These are phyloP conservation scores for Colletotrichum spinosum DNA, from an alignment of 2,329 filamentous ascomycete genomes.

Conservation along the genomic window DNA sequence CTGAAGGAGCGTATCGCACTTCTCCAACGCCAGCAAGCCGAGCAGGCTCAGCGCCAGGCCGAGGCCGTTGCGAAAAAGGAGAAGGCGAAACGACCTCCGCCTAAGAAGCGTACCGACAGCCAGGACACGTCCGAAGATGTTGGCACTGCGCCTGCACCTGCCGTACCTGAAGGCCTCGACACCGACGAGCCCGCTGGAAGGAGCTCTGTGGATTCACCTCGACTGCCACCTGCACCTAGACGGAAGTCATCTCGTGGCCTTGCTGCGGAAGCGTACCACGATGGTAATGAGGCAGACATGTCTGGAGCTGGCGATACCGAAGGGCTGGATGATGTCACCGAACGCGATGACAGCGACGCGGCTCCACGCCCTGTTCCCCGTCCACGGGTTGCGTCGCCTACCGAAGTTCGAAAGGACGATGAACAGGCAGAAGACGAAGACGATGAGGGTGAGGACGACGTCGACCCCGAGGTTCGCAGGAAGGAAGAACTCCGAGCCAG, in stretches of 20 bases:
- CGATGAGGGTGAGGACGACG: constrained; percentile 80
- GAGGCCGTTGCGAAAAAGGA: constrained; percentile 85
- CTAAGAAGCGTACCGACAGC: constrained; percentile 73
- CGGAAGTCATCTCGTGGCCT: constrained; percentile 64
- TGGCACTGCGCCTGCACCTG: constrained; percentile 36
- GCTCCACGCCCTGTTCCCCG: constrained; percentile 53
- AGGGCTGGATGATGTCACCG: constrained; percentile 70
- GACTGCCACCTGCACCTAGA: constrained; percentile 54
- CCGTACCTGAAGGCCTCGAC: constrained; percentile 44
- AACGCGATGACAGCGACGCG: constrained; percentile 81
- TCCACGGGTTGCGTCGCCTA: constrained; percentile 52
- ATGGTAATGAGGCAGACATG: constrained; percentile 75
- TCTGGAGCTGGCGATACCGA: constrained; percentile 74
- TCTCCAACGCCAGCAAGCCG: constrained; percentile 92
- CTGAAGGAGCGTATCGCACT: constrained; percentile 96
- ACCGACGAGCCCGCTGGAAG: constrained; percentile 61
- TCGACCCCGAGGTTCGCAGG: constrained; percentile 87
- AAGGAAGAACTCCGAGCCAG: constrained; percentile 90
- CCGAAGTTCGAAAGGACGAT: constrained; percentile 47
- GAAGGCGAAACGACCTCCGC: constrained; percentile 79
- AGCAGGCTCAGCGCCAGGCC: constrained; percentile 85
- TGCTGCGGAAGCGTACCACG: constrained; percentile 58
- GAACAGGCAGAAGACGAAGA: constrained; percentile 65
- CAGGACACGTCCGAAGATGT: constrained; percentile 49
- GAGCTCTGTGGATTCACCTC: constrained; percentile 62